These are phyloP conservation scores for Berkeleyomyces rouxiae DNA, from an alignment of 2,329 filamentous ascomycete genomes.

Conservation along the genomic window DNA sequence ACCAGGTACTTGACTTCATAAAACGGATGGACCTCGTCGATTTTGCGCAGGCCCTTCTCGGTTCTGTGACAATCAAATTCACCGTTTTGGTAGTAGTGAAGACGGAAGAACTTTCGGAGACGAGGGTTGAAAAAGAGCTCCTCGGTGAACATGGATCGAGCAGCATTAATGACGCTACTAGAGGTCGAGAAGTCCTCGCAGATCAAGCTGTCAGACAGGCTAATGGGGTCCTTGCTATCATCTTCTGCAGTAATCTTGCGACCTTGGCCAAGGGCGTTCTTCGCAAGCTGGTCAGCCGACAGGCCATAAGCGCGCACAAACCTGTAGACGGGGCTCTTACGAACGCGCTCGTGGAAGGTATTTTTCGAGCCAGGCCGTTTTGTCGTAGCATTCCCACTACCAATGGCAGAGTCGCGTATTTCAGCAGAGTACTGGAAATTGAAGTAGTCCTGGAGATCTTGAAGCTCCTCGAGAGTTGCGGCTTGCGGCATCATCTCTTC, in stretches of 20 bases:
- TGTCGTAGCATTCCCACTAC: slow-evolving; percentile 44
- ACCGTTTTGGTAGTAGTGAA: slow-evolving; percentile 67
- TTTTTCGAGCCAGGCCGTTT: slow-evolving; percentile 75
- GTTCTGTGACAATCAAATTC: slow-evolving; percentile 78
- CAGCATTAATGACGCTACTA: slow-evolving; percentile 58
- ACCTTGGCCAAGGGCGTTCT: slow-evolving; percentile 65
- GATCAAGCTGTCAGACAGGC: slow-evolving; percentile 67
- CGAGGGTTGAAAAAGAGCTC: slow-evolving; percentile 78
- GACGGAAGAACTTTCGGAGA: slow-evolving; percentile 73
- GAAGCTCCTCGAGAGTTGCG: slow-evolving; percentile 81
- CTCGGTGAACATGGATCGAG: slow-evolving; percentile 77
- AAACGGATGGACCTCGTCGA: slow-evolving; percentile 88
- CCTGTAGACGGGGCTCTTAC: slow-evolving; percentile 61
- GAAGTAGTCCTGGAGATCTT: slow-evolving; percentile 90
- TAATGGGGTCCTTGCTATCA: slow-evolving; percentile 59
- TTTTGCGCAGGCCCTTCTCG: slow-evolving; percentile 82
- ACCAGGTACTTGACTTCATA: slow-evolving; percentile 96
- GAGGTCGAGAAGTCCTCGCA: slow-evolving; percentile 60
- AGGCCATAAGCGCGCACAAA: slow-evolving; percentile 86
- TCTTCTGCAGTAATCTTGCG: slow-evolving; percentile 76
- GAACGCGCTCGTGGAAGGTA: slow-evolving; percentile 66
- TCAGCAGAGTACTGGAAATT: slow-evolving; percentile 83
- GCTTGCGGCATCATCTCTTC: slow-evolving; percentile 69
- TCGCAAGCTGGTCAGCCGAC: slow-evolving; percentile 70
- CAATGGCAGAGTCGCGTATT: slow-evolving; percentile 59